phyloP scores from a whole-genome alignment of 129 eudicot genomes.

The Arctium minus region DNA sequence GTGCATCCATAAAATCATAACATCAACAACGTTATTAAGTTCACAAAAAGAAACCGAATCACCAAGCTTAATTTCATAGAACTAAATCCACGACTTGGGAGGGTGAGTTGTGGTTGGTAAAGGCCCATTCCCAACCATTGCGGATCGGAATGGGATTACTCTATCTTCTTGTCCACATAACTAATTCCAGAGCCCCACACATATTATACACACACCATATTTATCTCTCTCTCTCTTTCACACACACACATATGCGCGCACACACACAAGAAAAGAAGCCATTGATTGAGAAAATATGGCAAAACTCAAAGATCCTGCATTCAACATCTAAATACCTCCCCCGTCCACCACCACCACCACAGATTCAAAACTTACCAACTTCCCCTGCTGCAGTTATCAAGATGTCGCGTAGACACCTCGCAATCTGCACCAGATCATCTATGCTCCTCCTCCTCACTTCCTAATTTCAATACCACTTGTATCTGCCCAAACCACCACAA shows the following conservation, averaged over 20 bases:
- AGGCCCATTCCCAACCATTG: constrained; percentile 4
- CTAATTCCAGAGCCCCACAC: constrained; percentile 2
- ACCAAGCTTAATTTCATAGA: background rate
- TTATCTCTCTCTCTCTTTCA: background rate
- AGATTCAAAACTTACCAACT: constrained; percentile 33
- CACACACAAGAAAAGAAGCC: background rate
- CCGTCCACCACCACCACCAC: constrained; percentile 33
- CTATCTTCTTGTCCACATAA: constrained; percentile 42
- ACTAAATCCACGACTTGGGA: background rate
- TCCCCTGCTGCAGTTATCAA: constrained; percentile 33
- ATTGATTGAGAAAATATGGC: constrained; percentile 34
- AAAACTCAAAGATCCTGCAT: constrained; percentile 30
- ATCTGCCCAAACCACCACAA: constrained; percentile 5
- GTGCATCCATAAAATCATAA: background rate
- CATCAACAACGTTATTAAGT: background rate
- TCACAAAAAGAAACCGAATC: background rate
- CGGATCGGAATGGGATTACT: constrained; percentile 24
- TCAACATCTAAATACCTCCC: constrained; percentile 32
- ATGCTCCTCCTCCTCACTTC: constrained; percentile 45
- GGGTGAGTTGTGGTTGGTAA: constrained; percentile 14
- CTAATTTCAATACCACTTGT: constrained; percentile 42
- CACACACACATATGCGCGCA: background rate
- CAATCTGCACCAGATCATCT: constrained; percentile 51
- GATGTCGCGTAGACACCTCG: constrained; percentile 62
- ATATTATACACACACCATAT: background rate